Conservation (phyloP, 352 stramenopile species). For the Pythium periplocum region DNA sequence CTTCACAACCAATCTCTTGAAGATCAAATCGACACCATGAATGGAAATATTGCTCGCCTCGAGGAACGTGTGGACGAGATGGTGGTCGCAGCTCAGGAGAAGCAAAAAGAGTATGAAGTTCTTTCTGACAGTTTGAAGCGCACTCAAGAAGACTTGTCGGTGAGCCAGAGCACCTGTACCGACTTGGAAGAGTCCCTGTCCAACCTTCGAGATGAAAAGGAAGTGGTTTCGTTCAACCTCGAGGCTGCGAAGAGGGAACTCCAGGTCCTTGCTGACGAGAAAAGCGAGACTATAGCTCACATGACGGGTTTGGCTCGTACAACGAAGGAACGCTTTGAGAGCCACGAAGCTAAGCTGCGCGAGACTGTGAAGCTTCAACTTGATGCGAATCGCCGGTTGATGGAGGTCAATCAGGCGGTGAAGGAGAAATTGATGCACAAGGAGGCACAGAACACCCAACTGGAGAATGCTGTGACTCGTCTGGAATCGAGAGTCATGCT, state of each 20-base stretch:
- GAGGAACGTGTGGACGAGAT: too few relatives aligned
- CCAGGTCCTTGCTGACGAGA: neutral
- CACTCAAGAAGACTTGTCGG: too few relatives aligned
- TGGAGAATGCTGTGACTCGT: slow-evolving; percentile 27
- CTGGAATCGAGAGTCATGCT: slow-evolving; percentile 42
- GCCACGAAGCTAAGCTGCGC: slow-evolving; percentile 30
- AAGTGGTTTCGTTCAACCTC: too few relatives aligned
- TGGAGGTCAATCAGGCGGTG: slow-evolving; percentile 29
- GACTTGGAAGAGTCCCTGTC: too few relatives aligned
- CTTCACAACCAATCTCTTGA: too few relatives aligned
- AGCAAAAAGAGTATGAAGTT: too few relatives aligned
- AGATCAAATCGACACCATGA: too few relatives aligned
- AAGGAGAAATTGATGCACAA: slow-evolving; percentile 32
- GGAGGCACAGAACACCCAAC: slow-evolving; percentile 9
- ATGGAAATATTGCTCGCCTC: too few relatives aligned
- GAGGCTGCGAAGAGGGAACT: neutral
- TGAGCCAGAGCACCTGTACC: too few relatives aligned
- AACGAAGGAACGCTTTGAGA: slow-evolving; percentile 18
- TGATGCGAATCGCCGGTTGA: slow-evolving; percentile 33
- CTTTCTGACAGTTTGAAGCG: too few relatives aligned
- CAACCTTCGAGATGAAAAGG: too few relatives aligned
- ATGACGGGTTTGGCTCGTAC: slow-evolving; percentile 6
- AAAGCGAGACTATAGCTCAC: neutral
- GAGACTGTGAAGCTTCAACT: slow-evolving; percentile 33
- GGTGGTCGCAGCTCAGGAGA: too few relatives aligned